Base-by-base conservation (phyloP, 2,329 filamentous ascomycete species). In the Dendrostoma leiphaemia region DNA sequence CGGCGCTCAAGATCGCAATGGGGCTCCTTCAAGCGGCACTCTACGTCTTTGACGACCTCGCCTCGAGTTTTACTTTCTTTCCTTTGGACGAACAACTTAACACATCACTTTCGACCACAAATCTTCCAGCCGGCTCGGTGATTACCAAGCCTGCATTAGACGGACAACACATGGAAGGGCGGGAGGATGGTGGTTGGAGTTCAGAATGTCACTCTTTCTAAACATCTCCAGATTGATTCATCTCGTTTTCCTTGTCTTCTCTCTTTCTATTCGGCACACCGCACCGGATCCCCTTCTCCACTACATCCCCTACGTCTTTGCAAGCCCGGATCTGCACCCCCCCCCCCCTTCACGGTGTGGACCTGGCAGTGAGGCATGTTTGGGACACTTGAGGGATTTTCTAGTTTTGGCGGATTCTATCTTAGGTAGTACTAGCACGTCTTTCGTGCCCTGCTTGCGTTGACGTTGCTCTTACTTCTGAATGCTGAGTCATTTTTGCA, bases 51-150 rank as follows among this genome's bases (percentile, higher is more conserved):
- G 48, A 43, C 26, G 29, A 45, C 21, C 26, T 45, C 28, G 29
- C 26, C 26, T 32, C 28, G 19, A n/a, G 44, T 21, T 29, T 35
- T 47, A 23, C 10, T n/a, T 41, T 35, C 40, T 31, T 17, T 46
- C 41, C 31, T 29, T 46, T 32, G n/a, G n/a, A n/a, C 28, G 43
- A 43, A 40, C 55, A 35, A 34, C 47, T 48, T 47, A 48, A 37
- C 21, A 47, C 43, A 45, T 57, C 35, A 47, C 35, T n/a, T 21
- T 21, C 29, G 35, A 41, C 32, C 19, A 38, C 49, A 43, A 46
- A 44, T 21, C 17, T 44, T 35, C 48, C 41, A 29, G 48, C 29
- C 45, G 48, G 35, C 46, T 49, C 38, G 46, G 48, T 26, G 29
- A 24, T 49, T 23, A 38, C 34, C 29, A 26, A 48, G 19, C 26